phyloP scores from a whole-genome alignment of 345 rosid genomes.

The Punica granatum region DNA sequence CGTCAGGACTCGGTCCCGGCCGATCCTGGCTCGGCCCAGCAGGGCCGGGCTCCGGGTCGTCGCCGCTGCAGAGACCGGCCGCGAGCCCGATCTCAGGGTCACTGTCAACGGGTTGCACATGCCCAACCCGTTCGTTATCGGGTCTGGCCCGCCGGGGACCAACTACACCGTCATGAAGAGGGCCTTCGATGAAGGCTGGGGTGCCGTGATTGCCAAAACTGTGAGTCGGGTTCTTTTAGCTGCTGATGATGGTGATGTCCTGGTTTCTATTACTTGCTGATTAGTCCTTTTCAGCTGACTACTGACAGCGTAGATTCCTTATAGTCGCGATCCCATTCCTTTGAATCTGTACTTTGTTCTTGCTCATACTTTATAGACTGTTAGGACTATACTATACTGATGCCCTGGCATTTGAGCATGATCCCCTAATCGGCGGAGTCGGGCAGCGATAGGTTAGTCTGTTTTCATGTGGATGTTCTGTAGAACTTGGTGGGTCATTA shows the following conservation, averaged over 20 bases:
- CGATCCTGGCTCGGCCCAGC: constrained; percentile 19
- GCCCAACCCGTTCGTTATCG: constrained; percentile 95
- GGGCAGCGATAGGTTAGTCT: neutral
- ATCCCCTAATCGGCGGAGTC: neutral
- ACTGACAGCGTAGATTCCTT: neutral
- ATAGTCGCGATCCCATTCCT: neutral
- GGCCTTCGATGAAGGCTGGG: constrained; percentile 99
- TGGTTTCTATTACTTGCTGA: neutral
- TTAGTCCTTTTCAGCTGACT: neutral
- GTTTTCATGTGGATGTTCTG: neutral
- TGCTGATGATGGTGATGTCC: neutral
- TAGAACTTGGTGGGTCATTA: neutral
- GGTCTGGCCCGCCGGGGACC: constrained; percentile 97
- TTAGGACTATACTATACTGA: neutral
- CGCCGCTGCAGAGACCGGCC: constrained; percentile 28
- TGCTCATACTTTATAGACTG: neutral
- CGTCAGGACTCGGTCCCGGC: constrained; percentile 22
- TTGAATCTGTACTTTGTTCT: neutral
- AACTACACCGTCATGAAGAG: constrained; percentile 95
- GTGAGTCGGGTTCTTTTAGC: constrained; percentile 28
- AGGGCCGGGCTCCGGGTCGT: constrained; percentile 49
- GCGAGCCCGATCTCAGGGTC: constrained; percentile 84
- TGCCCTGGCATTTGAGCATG: neutral
- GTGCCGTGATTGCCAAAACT: constrained; percentile 94
- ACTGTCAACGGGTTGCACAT: constrained; percentile 73